Evolutionary conservation across 768 basidiomycete genomes (phyloP).

Genomic region (Naematelia aurantialba): DNA sequence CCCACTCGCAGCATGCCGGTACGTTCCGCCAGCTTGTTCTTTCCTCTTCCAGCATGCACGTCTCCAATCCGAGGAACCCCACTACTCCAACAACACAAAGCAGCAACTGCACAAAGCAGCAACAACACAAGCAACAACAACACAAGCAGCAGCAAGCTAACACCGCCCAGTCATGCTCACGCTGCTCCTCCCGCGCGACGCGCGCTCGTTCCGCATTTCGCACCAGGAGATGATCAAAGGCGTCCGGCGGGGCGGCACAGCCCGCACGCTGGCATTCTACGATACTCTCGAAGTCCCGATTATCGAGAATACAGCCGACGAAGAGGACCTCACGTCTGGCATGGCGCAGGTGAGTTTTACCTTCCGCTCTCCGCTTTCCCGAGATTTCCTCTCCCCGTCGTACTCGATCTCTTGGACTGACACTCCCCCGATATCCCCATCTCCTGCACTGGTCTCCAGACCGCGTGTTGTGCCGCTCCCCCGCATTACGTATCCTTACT

Average conservation of each 20-base stretch:
- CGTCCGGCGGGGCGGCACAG: conserved; percentile 70
- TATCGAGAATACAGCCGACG: conserved; percentile 85
- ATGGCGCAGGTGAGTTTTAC: conserved; percentile 61
- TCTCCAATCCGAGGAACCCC: too few species aligned
- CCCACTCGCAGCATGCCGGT: conserved; percentile 75
- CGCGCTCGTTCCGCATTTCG: conserved; percentile 67
- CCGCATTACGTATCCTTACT: too few species aligned
- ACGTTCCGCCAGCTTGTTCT: too few species aligned
- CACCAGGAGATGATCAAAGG: conserved; percentile 98
- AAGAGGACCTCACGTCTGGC: conserved; percentile 81
- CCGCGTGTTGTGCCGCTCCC: too few species aligned
- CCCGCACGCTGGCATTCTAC: conserved; percentile 70
- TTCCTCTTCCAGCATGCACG: too few species aligned
- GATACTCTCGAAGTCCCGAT: conserved; percentile 82
- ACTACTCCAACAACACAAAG: too few species aligned
- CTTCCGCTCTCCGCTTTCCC: background rate
- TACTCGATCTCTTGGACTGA: background rate
- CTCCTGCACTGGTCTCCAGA: background rate
- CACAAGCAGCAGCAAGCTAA: too few species aligned
- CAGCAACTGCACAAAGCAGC: too few species aligned
- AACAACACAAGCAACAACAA: too few species aligned
- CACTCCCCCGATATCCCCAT: background rate
- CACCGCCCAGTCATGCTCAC: conserved; percentile 71
- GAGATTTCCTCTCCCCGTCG: background rate
- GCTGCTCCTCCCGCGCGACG: conserved; percentile 60